Conservation (phyloP, 257 asterid species). For the Nicotiana paniculata region DNA sequence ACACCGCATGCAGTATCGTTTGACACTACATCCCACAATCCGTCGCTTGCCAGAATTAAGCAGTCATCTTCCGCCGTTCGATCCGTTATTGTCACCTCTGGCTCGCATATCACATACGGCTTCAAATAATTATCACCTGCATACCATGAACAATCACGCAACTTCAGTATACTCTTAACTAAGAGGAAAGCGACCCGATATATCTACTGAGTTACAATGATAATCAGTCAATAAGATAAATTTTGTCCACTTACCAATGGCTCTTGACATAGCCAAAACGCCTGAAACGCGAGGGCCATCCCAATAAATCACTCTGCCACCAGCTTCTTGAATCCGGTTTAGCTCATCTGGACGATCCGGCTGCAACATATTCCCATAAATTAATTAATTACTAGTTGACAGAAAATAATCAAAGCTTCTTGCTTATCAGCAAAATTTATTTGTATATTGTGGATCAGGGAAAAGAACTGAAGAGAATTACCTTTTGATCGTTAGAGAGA, state of each 20-base stretch:
- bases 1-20: slow-evolving; percentile 65
- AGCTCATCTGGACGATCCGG: slow-evolving; percentile 86
- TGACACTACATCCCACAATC: slow-evolving; percentile 78
- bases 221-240: background rate
- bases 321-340: slow-evolving; percentile 59
- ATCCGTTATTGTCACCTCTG: slow-evolving; percentile 63
- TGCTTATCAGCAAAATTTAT: background rate
- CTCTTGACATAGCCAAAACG: slow-evolving; percentile 85
- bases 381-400: background rate
- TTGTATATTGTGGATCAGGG: background rate
- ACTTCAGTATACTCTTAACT: background rate
- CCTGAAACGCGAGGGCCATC: slow-evolving; percentile 81
- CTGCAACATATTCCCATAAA: slow-evolving; percentile 19
- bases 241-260: slow-evolving; percentile 38
- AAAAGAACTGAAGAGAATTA: background rate
- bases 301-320: slow-evolving; percentile 75
- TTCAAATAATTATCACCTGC: slow-evolving; percentile 64
- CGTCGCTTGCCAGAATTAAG: slow-evolving; percentile 71
- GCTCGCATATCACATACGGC: slow-evolving; percentile 64
- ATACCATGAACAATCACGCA: background rate
- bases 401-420: background rate
- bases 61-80: slow-evolving; percentile 58
- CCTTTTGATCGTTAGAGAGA: slow-evolving; percentile 71
- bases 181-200: no score
- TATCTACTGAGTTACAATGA: no score